Percentiles rank a stretch among this genome's conserved stretches.
These are phyloP conservation scores for Datura wrightii DNA, from an alignment of 257 asterid genomes.

Conservation along the genomic window DNA sequence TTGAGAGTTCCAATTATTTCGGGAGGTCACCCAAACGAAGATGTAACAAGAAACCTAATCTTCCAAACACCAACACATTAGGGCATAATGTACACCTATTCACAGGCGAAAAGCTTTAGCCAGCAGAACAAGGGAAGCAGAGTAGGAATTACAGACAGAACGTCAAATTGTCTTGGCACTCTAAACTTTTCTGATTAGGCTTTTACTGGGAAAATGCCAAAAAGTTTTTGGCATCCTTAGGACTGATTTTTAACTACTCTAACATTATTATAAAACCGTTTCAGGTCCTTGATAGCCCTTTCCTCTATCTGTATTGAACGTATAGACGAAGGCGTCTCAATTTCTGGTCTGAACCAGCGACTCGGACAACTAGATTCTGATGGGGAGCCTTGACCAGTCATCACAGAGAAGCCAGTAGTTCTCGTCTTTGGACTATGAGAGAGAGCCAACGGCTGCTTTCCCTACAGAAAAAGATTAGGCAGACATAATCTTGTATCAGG, in stretches of 20 bases:
- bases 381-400: constrained; percentile 75
- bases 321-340: constrained; percentile 67
- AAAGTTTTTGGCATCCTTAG: constrained; percentile 31
- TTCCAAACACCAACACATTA: neutral
- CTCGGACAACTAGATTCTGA: constrained; percentile 63
- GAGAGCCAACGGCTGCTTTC: constrained; percentile 33
- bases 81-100: constrained; percentile 3
- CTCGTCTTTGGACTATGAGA: constrained; percentile 72
- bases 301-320: constrained; percentile 95
- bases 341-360: constrained; percentile 96
- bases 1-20: neutral
- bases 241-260: constrained; percentile 81
- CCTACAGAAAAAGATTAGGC: neutral
- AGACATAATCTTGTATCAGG: neutral
- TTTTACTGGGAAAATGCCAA: neutral
- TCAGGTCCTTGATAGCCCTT: constrained; percentile 87
- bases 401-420: constrained; percentile 81
- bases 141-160: neutral
- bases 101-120: neutral
- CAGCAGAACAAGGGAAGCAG: neutral
- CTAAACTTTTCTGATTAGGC: neutral
- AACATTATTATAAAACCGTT: constrained; percentile 84
- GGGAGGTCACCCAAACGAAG: neutral
- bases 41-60: neutral
- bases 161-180: constrained; percentile 2